These are phyloP conservation scores for Trametes hirsuta DNA, from an alignment of 1,284 basidiomycete species.

Conservation along the genomic window DNA sequence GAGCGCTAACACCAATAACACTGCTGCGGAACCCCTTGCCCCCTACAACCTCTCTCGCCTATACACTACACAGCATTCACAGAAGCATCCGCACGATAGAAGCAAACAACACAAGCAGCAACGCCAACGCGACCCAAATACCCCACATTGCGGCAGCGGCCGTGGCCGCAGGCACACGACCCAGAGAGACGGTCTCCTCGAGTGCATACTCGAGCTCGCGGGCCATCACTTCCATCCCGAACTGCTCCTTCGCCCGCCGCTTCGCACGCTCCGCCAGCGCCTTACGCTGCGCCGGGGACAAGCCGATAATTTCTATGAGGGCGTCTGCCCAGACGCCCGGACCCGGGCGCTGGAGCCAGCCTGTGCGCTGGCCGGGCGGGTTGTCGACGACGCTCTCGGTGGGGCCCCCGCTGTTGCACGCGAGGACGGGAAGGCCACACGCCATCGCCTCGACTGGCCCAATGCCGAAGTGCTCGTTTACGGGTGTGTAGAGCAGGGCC, in stretches of 20 bases:
- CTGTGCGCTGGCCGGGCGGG: conserved; percentile 46
- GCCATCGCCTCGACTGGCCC: conserved; percentile 96
- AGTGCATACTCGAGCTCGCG: conserved; percentile 60
- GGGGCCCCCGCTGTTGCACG: conserved; percentile 90
- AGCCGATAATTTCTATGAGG: conserved; percentile 60
- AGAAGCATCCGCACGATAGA: not conserved
- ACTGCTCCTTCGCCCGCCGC: conserved; percentile 57
- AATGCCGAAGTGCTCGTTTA: conserved; percentile 97
- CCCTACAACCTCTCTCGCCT: no score
- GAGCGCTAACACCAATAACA: no score
- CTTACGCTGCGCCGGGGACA: conserved; percentile 50
- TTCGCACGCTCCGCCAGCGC: conserved; percentile 59
- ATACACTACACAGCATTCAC: not conserved
- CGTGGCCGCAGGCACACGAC: conserved; percentile 34
- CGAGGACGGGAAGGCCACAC: conserved; percentile 88
- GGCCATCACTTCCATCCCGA: conserved; percentile 71
- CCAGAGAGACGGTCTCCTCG: conserved; percentile 54
- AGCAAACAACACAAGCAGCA: conserved; percentile 12
- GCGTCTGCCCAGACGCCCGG: conserved; percentile 71
- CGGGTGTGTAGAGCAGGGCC: conserved; percentile 90
- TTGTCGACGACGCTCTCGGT: conserved; percentile 84
- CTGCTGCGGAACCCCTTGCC: no score
- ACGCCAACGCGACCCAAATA: conserved; percentile 15
- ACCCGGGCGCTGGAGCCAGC: conserved; percentile 74
- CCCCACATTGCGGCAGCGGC: no score